phyloP scores from a whole-genome alignment of 495 filamentous ascomycete species.

The Tuber umbilicatum region DNA sequence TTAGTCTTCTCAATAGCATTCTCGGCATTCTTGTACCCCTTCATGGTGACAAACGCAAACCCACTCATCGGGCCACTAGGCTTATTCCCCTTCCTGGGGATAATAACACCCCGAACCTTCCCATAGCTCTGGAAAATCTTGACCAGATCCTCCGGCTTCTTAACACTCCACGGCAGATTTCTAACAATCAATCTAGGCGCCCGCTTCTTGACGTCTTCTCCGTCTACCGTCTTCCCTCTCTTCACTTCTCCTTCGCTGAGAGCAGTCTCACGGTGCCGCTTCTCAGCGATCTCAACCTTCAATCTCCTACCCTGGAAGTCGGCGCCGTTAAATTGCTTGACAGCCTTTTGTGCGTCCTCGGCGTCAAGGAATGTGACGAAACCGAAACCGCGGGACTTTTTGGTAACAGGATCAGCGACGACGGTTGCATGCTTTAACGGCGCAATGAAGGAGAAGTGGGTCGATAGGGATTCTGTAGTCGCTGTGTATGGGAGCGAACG shows the following conservation, averaged over 20 bases:
- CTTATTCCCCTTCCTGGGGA: slow-evolving; percentile 69
- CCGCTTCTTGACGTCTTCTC: slow-evolving; percentile 45
- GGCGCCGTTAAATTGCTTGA: slow-evolving; percentile 67
- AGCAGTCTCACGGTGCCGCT: slow-evolving; percentile 63
- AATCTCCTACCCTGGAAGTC: slow-evolving; percentile 72
- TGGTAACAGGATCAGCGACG: slow-evolving; percentile 71
- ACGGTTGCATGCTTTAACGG: slow-evolving; percentile 90
- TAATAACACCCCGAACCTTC: slow-evolving; percentile 72
- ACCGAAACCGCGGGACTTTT: slow-evolving; percentile 81
- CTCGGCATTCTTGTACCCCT: slow-evolving; percentile 85
- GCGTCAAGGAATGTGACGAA: slow-evolving; percentile 95
- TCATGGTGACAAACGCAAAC: slow-evolving; percentile 87
- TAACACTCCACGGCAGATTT: slow-evolving; percentile 95
- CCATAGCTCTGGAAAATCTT: slow-evolving; percentile 76
- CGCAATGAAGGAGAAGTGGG: slow-evolving; percentile 86
- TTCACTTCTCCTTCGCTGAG: slow-evolving; percentile 46
- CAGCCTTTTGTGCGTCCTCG: slow-evolving; percentile 76
- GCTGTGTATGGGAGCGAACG: slow-evolving; percentile 69
- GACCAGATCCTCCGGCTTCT: slow-evolving; percentile 68
- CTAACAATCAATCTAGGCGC: slow-evolving; percentile 85
- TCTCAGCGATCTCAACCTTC: slow-evolving; percentile 78
- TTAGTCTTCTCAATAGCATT: slow-evolving; percentile 78
- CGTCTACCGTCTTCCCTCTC: slow-evolving; percentile 49
- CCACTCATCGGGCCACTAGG: slow-evolving; percentile 54
- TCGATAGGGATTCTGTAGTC: slow-evolving; percentile 75